These are phyloP conservation scores for Acanthamoeba sp. DNA, from an alignment of 208 protist species.

Conservation along the genomic window DNA sequence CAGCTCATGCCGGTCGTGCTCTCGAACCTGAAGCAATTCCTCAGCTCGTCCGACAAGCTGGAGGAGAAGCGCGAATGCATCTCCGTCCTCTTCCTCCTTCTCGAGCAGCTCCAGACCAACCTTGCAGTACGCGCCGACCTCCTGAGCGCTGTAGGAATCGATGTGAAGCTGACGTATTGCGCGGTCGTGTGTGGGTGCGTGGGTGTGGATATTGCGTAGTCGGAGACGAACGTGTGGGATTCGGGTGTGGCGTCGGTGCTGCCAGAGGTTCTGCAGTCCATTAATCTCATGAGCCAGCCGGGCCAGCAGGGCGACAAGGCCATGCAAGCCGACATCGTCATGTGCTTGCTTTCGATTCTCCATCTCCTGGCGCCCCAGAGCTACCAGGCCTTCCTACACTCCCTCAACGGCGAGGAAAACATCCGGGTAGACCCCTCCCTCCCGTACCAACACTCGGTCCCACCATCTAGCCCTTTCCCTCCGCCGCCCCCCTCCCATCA, in stretches of 20 bases:
- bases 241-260: conserved; percentile 45
- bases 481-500: background rate
- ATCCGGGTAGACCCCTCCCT: background rate
- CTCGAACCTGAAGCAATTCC: conserved; percentile 57
- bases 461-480: background rate
- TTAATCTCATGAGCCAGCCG: background rate
- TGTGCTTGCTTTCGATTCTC: conserved; percentile 55
- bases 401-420: conserved; percentile 58
- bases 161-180: background rate
- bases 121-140: background rate
- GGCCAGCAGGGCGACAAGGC: conserved; percentile 21
- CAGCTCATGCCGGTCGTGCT: conserved; percentile 57
- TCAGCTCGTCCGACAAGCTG: conserved; percentile 33
- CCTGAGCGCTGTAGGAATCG: background rate
- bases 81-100: conserved; percentile 56
- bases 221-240: conserved; percentile 60
- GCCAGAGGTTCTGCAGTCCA: conserved; percentile 11
- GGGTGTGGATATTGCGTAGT: background rate
- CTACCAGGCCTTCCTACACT: conserved; percentile 68
- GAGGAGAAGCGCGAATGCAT: conserved; percentile 69
- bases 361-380: conserved; percentile 55
- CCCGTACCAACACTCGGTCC: background rate
- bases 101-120: conserved; percentile 70
- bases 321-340: conserved; percentile 66
- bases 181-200: background rate